Evolutionary conservation across 2,329 filamentous ascomycete genomes (phyloP), one percentile per base, ranked within the genome.

Genomic region (Pseudogymnoascus sp.): DNA sequence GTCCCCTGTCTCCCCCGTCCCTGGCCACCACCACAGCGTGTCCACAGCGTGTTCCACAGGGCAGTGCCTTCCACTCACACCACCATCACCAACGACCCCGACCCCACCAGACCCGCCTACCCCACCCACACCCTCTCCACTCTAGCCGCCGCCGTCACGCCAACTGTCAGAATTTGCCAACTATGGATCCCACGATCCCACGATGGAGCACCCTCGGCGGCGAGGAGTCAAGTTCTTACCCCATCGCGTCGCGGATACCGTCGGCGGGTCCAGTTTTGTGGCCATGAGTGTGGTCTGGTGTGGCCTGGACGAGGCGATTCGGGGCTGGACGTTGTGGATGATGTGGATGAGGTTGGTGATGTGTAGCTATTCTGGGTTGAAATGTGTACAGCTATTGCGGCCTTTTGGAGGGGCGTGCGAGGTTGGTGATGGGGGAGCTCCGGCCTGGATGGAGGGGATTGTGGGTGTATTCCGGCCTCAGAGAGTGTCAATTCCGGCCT

Each of bases 171-270:
- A 55, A 55, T 55, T 55, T 31, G 28, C 9, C 49, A 33, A 16
- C 28, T 4, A 55, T 55, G 49, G 28, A 16, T 28, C 28, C 49
- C 11, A 31, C 28, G 28, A 31, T 31, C 28, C 28, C 28, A 55
- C 45, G 45, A 55, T 55, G 49, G 25, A 55, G 9, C 49, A 21
- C 1, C n/a, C 49, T 33, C 49, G 45, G 45, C 45, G 45, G 49
- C 49, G 49, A 33, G 8, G 49, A 33, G n/a, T 3, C 14, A 9
- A 31, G 28, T 18, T 55, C 28, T 55, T 55, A 55, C 49, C 49
- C 49, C 49, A 55, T 55, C 49, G 49, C 49, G n/a, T 33, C 49
- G 49, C 49, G 49, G 49, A 55, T 55, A 55, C 28, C 49, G 49
- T 55, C 49, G 49, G 49, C 28, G 49, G 38, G 40, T 33, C 49